Evolutionary conservation across 345 rosid genomes (phyloP), one percentile per base, ranked within the genome.

Genomic region (Eucalyptus sp.): DNA sequence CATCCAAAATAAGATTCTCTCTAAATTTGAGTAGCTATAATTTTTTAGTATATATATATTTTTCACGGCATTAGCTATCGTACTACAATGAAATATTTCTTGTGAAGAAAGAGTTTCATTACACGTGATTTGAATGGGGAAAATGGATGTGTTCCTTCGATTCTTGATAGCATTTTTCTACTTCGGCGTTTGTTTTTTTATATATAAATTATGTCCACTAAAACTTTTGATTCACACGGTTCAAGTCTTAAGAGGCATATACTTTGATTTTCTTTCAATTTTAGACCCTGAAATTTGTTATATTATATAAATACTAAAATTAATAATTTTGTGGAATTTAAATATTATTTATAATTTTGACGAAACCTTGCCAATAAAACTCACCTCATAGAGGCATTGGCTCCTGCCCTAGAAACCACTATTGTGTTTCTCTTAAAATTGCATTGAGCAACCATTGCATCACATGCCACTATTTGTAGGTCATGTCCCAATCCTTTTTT

Each of bases 111-210:
- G 9, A n/a, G 37, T 64, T n/a, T 7, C 18, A 1, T n/a, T 64
- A 6, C 41, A 7, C 3, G 5, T n/a, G 5, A 64, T 64, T 0
- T n/a, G 8, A 64, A n/a, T n/a, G 10, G 37, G 17, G 10, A 15
- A 64, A 18, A 20, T 52, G 41, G 25, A 20, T 20, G 25, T 8
- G 25, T 52, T 52, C 58, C 58, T 52, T 20, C 0, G 5, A 52
- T 52, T 41, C 41, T 52, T 10, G 5, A 52, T 16, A 8, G 76
- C 8, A 64, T 14, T 64, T 64, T 64, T 16, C 22, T 31, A 14
- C 41, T 64, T 64, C 11, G 2, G 4, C 3, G 3, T 2, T 1
- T n/a, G 7, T 14, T 8, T 0, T 7, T 14, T 7, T 29, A n/a
- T 0, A 7, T 56, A 22, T 56, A 4, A 64, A 64, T n/a, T 14